These are phyloP conservation scores for Trichoderma gracile DNA, from an alignment of 2,329 filamentous ascomycete genomes.

Conservation along the genomic window DNA sequence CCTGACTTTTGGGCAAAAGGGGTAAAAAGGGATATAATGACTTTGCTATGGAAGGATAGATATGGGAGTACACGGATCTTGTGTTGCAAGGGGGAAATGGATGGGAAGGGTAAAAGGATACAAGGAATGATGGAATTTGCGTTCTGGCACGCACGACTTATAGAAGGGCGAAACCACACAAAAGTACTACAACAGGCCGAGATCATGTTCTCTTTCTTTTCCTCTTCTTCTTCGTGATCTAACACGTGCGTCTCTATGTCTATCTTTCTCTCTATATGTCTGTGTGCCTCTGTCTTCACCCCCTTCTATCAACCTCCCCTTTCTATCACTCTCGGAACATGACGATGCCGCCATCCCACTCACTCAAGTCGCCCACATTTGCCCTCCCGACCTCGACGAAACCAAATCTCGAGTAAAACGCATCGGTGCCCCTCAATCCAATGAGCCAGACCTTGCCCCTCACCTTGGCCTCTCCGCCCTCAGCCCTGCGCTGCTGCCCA, in stretches of 20 bases:
- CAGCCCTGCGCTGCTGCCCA: background rate
- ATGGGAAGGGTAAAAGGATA: background rate
- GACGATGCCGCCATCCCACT: conserved; percentile 41
- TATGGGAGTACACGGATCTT: background rate
- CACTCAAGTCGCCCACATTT: conserved; percentile 40
- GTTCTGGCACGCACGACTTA: too few relatives aligned
- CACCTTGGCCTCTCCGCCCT: conserved; percentile 33
- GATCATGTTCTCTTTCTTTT: background rate
- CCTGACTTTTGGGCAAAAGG: background rate
- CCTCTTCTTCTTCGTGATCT: background rate
- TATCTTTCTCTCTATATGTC: background rate
- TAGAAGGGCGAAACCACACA: too few relatives aligned
- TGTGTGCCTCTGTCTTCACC: too few relatives aligned
- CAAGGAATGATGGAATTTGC: background rate
- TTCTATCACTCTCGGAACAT: conserved; percentile 41
- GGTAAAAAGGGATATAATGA: background rate
- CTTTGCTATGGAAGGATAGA: background rate
- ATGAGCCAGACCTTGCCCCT: conserved; percentile 38
- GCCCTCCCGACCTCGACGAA: conserved; percentile 40
- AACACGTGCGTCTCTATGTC: background rate
- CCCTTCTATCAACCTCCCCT: conserved; percentile 25
- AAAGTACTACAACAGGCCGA: too few relatives aligned
- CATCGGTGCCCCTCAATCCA: conserved; percentile 37
- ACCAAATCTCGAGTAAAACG: conserved; percentile 38
- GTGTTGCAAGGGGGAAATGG: background rate